Evolutionary conservation across 352 stramenopile species (phyloP).

Genomic region (Phytophthora multivora): DNA sequence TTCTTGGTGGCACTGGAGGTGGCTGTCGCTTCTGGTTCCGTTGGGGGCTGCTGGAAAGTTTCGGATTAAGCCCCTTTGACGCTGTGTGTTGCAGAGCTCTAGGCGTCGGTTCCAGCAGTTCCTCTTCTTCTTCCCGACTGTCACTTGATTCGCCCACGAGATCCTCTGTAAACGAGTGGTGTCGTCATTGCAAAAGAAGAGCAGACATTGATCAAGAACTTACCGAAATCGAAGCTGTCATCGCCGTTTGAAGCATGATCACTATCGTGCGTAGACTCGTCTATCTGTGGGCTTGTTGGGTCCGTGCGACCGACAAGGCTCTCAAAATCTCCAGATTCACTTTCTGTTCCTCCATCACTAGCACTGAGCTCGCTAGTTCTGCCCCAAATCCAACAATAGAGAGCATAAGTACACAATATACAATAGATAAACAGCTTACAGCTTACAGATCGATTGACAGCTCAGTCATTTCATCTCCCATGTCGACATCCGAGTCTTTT

Average conservation of each 20-base stretch:
- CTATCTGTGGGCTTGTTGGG: not conserved
- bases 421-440: constrained; percentile 19
- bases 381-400: constrained; percentile 6
- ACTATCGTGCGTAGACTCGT: constrained; percentile 4
- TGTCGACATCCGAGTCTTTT: constrained; percentile 12
- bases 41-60: not conserved
- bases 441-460: constrained; percentile 75
- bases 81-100: not conserved
- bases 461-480: constrained; percentile 27
- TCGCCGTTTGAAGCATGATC: constrained; percentile 3
- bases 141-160: constrained; percentile 40
- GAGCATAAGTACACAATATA: constrained; percentile 14
- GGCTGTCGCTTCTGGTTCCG: constrained; percentile 5
- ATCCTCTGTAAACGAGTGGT: constrained; percentile 29
- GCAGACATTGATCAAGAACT: constrained; percentile 3
- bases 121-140: constrained; percentile 15
- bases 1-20: not conserved
- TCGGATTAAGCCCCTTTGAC: not conserved
- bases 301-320: not conserved
- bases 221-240: constrained; percentile 64
- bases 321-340: not conserved
- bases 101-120: not conserved
- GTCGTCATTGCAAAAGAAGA: not conserved
- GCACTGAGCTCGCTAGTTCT: constrained; percentile 43
- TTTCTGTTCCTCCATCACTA: not conserved